Conservation (phyloP, 1,284 basidiomycete species). For the Puccinia novopanici region DNA sequence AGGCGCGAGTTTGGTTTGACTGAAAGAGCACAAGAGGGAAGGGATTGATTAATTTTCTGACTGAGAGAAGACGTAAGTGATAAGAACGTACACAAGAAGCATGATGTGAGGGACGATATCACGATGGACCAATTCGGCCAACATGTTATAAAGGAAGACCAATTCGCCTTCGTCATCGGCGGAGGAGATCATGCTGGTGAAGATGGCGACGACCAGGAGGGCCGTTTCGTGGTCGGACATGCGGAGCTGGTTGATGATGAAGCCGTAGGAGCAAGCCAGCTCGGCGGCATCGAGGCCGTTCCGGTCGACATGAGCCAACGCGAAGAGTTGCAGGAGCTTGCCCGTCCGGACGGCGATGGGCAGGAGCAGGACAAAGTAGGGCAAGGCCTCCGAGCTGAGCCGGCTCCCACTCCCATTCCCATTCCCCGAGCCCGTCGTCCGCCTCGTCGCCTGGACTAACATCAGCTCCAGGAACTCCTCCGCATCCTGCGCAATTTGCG, state of each 20-base stretch:
- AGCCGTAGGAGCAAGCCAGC: constrained; percentile 64
- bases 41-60: background rate
- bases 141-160: constrained; percentile 73
- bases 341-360: constrained; percentile 66
- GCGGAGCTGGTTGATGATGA: constrained; percentile 67
- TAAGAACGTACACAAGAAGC: constrained; percentile 45
- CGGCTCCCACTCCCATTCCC: constrained; percentile 47
- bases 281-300: constrained; percentile 63
- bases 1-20: constrained; percentile 41
- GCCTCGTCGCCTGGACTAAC: constrained; percentile 51
- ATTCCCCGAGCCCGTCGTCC: constrained; percentile 53
- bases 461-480: constrained; percentile 47
- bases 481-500: constrained; percentile 46
- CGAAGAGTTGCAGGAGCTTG: constrained; percentile 58
- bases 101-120: constrained; percentile 47
- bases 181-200: constrained; percentile 73
- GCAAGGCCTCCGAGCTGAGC: constrained; percentile 68
- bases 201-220: constrained; percentile 73
- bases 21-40: background rate
- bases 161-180: constrained; percentile 78
- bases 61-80: background rate
- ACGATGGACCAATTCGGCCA: constrained; percentile 70
- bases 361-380: constrained; percentile 78
- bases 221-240: constrained; percentile 70
- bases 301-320: constrained; percentile 66